These are phyloP conservation scores for Russula griseocarnosa DNA, from an alignment of 768 basidiomycete species.

Conservation along the genomic window DNA sequence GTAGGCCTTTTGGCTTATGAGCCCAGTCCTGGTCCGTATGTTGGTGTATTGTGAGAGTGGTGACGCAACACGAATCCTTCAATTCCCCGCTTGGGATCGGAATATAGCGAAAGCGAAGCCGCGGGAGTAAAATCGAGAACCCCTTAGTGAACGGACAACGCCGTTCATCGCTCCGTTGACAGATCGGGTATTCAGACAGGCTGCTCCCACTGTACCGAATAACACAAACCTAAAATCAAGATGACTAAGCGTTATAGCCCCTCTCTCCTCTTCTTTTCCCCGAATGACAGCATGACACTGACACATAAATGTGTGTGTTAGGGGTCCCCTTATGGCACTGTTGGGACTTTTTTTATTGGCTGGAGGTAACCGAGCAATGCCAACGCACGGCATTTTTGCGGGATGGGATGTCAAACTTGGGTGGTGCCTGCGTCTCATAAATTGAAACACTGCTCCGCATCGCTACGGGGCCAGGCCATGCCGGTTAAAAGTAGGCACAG, in stretches of 20 bases:
- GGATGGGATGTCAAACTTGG: no score
- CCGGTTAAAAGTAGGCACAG: no score
- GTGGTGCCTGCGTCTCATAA: no score
- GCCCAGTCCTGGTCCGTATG: not conserved
- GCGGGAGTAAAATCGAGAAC: constrained; percentile 4
- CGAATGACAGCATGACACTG: no score
- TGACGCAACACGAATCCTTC: not conserved
- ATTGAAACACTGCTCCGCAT: no score
- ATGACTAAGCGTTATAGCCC: constrained; percentile 11
- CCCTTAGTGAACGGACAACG: not conserved
- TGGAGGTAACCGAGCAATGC: not conserved
- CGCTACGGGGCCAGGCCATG: no score
- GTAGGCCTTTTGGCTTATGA: not conserved
- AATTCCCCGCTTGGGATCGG: not conserved
- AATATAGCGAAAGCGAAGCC: not conserved
- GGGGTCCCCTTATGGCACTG: not conserved
- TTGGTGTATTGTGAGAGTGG: not conserved
- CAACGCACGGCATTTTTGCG: not conserved
- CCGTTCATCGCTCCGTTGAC: not conserved
- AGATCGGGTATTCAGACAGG: not conserved
- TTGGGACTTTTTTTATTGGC: not conserved
- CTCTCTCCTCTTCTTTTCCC: no score
- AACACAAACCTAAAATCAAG: not conserved
- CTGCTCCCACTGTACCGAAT: no score
- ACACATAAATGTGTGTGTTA: not conserved